Base-by-base conservation (phyloP, 2,329 filamentous ascomycete genomes). In the Fusarium austroafricanum region DNA sequence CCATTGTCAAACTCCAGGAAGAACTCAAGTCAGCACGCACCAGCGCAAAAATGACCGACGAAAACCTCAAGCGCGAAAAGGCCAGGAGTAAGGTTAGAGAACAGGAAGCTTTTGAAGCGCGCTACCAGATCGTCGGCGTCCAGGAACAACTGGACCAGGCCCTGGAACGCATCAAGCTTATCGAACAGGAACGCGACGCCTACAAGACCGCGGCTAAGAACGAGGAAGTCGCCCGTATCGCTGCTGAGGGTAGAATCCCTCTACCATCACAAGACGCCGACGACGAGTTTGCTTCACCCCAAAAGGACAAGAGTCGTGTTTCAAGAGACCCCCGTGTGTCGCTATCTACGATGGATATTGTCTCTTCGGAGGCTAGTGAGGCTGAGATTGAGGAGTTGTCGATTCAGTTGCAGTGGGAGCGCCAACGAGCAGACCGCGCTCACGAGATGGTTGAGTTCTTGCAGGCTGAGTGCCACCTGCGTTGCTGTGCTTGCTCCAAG, bases 401-500 rank as follows among this genome's bases (percentile, higher is more conserved):
- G 1, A 79, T 79, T 8, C 79, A 86, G 54, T 81, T 86, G 73
- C 80, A 84, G 57, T 89, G 86, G 84, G 86, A 87, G 77, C 81
- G 86, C 79, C 85, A 87, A 74, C 83, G 90, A 55, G 89, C 91
- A 11, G 85, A 91, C 65, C 86, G 90, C 10, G 90, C 91, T 0
- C 83, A 90, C 66, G 91, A 93, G 62, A 87, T 91, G 73, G 83
- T 93, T 46, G 90, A 94, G 31, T 94, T 93, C 77, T 82, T 94
- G 75, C 87, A 92, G 74, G 86, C 91, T 55, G 92, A 95, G 76
- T 93, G 90, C 76, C 84, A 88, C 49, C 85, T 94, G 67, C 84
- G 86, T 45, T 88, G 86, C 77, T 93, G 91, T 79, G 81, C 85
- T 2, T 90, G 89, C 74, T 85, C 81, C 61, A 85, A 81, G 57